Percentiles rank a stretch among this genome's conserved stretches.
Conservation (phyloP, 1,284 basidiomycete genomes). For the Trametes polyzona region DNA sequence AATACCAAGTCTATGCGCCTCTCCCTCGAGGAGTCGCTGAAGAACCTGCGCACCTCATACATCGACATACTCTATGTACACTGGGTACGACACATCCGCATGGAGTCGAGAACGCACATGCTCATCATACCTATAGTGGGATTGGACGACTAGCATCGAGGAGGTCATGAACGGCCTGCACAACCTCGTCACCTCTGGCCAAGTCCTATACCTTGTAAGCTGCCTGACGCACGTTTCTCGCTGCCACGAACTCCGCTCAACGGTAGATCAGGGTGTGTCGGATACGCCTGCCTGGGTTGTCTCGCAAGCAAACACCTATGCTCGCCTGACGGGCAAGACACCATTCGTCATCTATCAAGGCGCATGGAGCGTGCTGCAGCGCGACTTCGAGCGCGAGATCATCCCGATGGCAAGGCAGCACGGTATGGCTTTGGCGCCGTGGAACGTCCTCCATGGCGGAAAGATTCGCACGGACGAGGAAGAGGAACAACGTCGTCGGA, state of each 20-base stretch:
- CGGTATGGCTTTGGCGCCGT: slow-evolving; percentile 30
- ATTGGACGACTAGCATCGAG: slow-evolving; percentile 47
- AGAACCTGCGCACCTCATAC: slow-evolving; percentile 60
- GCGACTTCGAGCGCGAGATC: slow-evolving; percentile 64
- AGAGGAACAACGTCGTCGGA: slow-evolving; percentile 29
- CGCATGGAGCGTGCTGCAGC: slow-evolving; percentile 50
- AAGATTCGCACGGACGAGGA: slow-evolving; percentile 37
- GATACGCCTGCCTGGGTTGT: slow-evolving; percentile 63
- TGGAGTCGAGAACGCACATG: not conserved
- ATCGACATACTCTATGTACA: slow-evolving; percentile 59
- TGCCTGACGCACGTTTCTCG: slow-evolving; percentile 19
- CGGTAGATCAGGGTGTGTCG: slow-evolving; percentile 33
- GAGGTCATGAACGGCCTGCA: slow-evolving; percentile 58
- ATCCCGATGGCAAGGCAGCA: slow-evolving; percentile 51
- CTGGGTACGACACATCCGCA: slow-evolving; percentile 38
- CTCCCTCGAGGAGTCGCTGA: slow-evolving; percentile 50
- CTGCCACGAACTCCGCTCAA: not conserved
- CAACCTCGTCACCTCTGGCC: slow-evolving; percentile 44
- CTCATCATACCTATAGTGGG: slow-evolving; percentile 39
- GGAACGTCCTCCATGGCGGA: slow-evolving; percentile 39
- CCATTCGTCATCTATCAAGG: slow-evolving; percentile 65
- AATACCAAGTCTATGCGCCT: slow-evolving; percentile 48
- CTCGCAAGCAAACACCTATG: slow-evolving; percentile 55
- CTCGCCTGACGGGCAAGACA: slow-evolving; percentile 47
- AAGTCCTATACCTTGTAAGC: slow-evolving; percentile 49